phyloP scores from a whole-genome alignment of 129 eudicot genomes.

The Centaurea solstitialis region DNA sequence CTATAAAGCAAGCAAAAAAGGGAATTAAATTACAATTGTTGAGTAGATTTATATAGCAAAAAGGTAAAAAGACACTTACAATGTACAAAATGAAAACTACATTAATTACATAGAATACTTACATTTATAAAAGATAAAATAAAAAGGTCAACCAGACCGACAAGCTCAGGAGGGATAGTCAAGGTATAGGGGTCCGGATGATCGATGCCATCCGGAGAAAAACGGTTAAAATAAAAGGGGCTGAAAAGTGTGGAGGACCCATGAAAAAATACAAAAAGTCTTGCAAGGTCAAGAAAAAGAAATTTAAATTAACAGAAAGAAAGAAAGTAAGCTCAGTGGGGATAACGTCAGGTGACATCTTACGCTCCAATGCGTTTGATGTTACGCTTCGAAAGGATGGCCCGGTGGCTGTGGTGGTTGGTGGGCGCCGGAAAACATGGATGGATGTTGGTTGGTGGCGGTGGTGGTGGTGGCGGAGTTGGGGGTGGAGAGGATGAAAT shows the following conservation, averaged over 20 bases:
- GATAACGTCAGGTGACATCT: slow-evolving; percentile 38
- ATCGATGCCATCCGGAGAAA: neutral
- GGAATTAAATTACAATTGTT: neutral
- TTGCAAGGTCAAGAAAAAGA: slow-evolving; percentile 80
- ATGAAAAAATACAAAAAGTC: slow-evolving; percentile 22
- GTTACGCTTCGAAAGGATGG: slow-evolving; percentile 6
- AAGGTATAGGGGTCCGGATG: neutral
- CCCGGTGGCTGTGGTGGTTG: neutral
- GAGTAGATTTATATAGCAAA: neutral
- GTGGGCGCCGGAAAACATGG: neutral
- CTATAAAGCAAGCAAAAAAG: neutral
- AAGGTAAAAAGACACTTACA: neutral
- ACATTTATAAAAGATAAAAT: neutral
- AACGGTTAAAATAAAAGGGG: neutral
- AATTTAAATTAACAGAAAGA: neutral
- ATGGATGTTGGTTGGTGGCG: slow-evolving; percentile 2
- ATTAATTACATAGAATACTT: neutral
- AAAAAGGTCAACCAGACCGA: neutral
- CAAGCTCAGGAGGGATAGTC: slow-evolving; percentile 73
- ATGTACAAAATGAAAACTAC: neutral
- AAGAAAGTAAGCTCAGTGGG: slow-evolving; percentile 46
- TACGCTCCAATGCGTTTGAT: neutral
- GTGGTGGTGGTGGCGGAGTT: neutral
- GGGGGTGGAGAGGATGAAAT: slow-evolving; percentile 3
- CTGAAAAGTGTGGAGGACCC: neutral